Evolutionary conservation across 768 basidiomycete genomes (phyloP), one percentile per base, ranked within the genome.

Genomic region (Russula emetica): DNA sequence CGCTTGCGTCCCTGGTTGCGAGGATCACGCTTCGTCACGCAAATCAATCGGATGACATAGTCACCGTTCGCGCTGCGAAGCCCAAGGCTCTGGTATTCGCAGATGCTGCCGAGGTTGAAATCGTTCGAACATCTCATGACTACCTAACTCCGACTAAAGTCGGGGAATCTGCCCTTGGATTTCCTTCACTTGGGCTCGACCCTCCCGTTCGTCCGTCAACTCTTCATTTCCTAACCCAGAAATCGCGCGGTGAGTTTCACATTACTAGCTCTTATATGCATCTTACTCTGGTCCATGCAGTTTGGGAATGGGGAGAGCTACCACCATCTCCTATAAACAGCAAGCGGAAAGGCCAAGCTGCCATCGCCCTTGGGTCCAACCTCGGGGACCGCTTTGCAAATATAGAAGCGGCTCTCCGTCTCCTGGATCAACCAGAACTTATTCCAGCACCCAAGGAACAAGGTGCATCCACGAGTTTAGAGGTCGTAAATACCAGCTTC

Each of bases 331-430:
- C n/a, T n/a, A n/a, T n/a, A n/a, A n/a, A n/a, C n/a, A n/a, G n/a
- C n/a, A n/a, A n/a, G n/a, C n/a, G n/a, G n/a, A n/a, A n/a, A n/a
- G n/a, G n/a, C n/a, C n/a, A n/a, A n/a, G n/a, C n/a, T n/a, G 85
- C 85, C 10, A 80, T 98, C 40, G 92, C 92, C 0, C 74, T 98
- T 1, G 96, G 96, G 0, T 90, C 94, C 5, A 98, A 98, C 71
- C 79, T 98, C 0, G 94, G 93, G 0, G 93, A 97, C 74, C 79
- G 89, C 7, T 88, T 93, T 67, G 80, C 79, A 26, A 89, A 97
- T 71, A 88, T 98, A 66, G 87, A 89, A 69, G 75, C 78, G 40
- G 93, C 95, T 0, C 77, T 98, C 8, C 81, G 84, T 20, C 72
- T 87, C 22, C 79, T 98, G 5, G 89, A 92, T 70, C 70, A 14